Evolutionary conservation across 2,329 filamentous ascomycete genomes (phyloP).

Genomic region (Cladosporium halotolerans): DNA sequence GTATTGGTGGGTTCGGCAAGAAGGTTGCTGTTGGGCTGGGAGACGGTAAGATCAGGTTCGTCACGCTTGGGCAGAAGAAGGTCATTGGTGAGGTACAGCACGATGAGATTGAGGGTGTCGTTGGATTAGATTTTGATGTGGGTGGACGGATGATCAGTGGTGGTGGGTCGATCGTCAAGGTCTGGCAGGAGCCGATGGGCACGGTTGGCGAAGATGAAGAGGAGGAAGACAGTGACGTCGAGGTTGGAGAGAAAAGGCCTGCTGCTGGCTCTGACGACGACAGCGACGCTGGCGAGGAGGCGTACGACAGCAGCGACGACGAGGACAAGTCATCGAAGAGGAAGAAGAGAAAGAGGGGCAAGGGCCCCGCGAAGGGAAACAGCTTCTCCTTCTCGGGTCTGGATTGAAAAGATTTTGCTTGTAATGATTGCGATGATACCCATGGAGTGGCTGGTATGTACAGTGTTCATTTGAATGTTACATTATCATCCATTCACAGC

Average conservation of each 20-base stretch:
- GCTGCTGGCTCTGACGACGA: constrained; percentile 45
- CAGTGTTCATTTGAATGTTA: not conserved
- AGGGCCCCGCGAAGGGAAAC: constrained; percentile 22
- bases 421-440: constrained; percentile 8
- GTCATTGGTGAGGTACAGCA: constrained; percentile 64
- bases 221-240: constrained; percentile 30
- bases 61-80: constrained; percentile 67
- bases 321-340: constrained; percentile 37
- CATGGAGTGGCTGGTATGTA: constrained; percentile 2
- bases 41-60: constrained; percentile 71
- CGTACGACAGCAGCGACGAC: constrained; percentile 39
- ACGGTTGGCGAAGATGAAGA: constrained; percentile 49
- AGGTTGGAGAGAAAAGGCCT: constrained; percentile 32
- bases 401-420: constrained; percentile 16
- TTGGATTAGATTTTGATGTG: constrained; percentile 76
- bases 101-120: constrained; percentile 81
- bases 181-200: constrained; percentile 73
- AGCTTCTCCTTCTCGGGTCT: constrained; percentile 26
- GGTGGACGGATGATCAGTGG: constrained; percentile 82
- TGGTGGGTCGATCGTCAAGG: constrained; percentile 77
- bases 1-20: constrained; percentile 60
- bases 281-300: constrained; percentile 26
- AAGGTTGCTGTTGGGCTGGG: constrained; percentile 74
- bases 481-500: too few relatives aligned
- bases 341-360: constrained; percentile 37